A percentile compares a stretch with the other conserved stretches of the same genome.
Evolutionary conservation across 1,284 basidiomycete genomes (phyloP).

Genomic region (Earliella scabrosa): DNA sequence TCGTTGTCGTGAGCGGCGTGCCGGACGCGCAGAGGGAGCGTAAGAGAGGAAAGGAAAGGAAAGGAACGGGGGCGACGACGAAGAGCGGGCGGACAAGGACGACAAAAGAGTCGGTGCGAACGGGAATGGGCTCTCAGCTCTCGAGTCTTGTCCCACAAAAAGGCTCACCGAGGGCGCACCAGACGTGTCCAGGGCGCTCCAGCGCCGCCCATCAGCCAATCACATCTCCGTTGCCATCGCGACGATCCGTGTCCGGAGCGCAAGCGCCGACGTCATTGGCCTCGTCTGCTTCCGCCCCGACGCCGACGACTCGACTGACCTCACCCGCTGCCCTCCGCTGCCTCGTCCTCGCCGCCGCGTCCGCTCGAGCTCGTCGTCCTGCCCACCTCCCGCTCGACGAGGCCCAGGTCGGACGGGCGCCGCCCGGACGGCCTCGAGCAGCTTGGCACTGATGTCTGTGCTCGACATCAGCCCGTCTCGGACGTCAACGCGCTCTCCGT

Average conservation of each 20-base stretch:
- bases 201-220: constrained; percentile 2
- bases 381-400: too few species aligned
- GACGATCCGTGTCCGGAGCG: neutral
- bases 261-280: neutral
- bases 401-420: too few species aligned
- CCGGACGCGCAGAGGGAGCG: constrained; percentile 46
- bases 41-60: constrained; percentile 5
- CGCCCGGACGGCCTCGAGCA: too few species aligned
- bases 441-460: too few species aligned
- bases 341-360: too few species aligned
- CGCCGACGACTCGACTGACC: too few species aligned
- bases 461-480: too few species aligned
- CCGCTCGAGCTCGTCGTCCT: too few species aligned
- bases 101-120: constrained; percentile 13
- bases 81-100: constrained; percentile 6
- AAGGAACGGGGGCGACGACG: neutral
- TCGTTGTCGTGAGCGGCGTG: constrained; percentile 38
- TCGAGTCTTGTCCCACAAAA: neutral
- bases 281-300: neutral
- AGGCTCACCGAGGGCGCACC: neutral
- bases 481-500: too few species aligned
- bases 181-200: neutral
- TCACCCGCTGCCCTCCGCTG: too few species aligned
- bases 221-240: constrained; percentile 1
- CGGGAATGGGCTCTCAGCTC: neutral